Percentiles rank a stretch among this genome's conserved stretches.
These are phyloP conservation scores for Sanghuangporus sanghuang DNA, from an alignment of 1,284 basidiomycete genomes.

Conservation along the genomic window DNA sequence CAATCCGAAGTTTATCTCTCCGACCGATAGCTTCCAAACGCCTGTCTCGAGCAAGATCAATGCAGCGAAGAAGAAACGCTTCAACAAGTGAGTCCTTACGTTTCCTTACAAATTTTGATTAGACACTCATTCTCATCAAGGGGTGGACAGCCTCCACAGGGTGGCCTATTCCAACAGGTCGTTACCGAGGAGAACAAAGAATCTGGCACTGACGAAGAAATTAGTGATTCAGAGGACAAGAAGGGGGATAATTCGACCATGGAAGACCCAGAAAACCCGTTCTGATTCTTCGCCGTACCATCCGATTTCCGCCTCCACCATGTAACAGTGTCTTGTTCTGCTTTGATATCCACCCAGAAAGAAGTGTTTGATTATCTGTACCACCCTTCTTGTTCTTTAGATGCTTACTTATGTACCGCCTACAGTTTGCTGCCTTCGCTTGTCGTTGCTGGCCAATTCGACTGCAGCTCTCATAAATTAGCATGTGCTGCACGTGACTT, in stretches of 20 bases:
- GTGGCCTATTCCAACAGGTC: constrained; percentile 49
- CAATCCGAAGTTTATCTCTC: constrained; percentile 80
- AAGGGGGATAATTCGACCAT: constrained; percentile 20
- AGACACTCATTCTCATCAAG: constrained; percentile 29
- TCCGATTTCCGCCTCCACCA: neutral
- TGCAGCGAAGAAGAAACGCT: constrained; percentile 88
- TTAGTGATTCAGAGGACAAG: neutral
- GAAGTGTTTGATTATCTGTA: constrained; percentile 14
- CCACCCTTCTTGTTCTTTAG: neutral
- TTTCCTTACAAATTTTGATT: neutral
- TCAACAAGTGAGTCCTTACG: constrained; percentile 64
- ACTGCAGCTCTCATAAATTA: neutral
- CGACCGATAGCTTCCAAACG: constrained; percentile 90
- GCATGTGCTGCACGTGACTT: neutral
- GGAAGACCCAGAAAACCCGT: constrained; percentile 54
- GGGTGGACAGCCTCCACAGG: constrained; percentile 50
- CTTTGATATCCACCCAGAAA: constrained; percentile 1
- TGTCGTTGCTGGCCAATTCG: constrained; percentile 13
- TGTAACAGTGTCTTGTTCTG: neutral
- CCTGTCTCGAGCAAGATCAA: constrained; percentile 87
- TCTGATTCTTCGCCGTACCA: constrained; percentile 1
- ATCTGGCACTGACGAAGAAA: constrained; percentile 21
- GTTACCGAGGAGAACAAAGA: constrained; percentile 37
- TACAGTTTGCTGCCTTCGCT: neutral
- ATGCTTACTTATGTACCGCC: constrained; percentile 21